Percentiles rank a stretch among this genome's conserved stretches.
Evolutionary conservation across 106 monocot species (phyloP).

Genomic region (Triglochin maritima): DNA sequence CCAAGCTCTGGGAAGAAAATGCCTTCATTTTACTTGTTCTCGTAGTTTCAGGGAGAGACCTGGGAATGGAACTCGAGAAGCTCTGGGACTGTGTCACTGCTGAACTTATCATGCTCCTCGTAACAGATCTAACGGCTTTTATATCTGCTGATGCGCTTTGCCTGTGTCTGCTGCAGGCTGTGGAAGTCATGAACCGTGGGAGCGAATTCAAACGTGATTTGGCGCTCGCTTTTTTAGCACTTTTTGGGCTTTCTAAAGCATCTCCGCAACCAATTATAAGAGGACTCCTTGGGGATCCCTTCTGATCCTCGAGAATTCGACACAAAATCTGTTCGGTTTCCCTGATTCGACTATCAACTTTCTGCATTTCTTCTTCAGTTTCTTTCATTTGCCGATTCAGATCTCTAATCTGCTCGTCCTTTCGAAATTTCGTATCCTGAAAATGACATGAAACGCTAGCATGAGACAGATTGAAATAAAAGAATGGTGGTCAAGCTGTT

Average conservation of each 20-base stretch:
- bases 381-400: constrained; percentile 38
- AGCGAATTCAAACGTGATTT: constrained; percentile 4
- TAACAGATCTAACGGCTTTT: constrained; percentile 19
- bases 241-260: constrained; percentile 15
- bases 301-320: constrained; percentile 16
- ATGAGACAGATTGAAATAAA: not conserved
- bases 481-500: not conserved
- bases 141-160: constrained; percentile 20
- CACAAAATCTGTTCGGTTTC: constrained; percentile 17
- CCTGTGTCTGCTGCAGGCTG: constrained; percentile 53
- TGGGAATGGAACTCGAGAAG: constrained; percentile 13
- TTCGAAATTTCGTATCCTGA: constrained; percentile 48
- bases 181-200: constrained; percentile 74
- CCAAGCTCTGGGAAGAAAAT: constrained; percentile 14
- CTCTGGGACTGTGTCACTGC: constrained; percentile 36
- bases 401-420: constrained; percentile 26
- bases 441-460: not conserved
- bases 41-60: constrained; percentile 3
- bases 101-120: constrained; percentile 16
- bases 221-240: constrained; percentile 7
- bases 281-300: constrained; percentile 66
- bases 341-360: constrained; percentile 32
- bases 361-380: constrained; percentile 33
- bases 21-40: constrained; percentile 19
- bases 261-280: constrained; percentile 27